Evolutionary conservation across 305 asterid genomes (phyloP).

Genomic region (Monarda citriodora): DNA sequence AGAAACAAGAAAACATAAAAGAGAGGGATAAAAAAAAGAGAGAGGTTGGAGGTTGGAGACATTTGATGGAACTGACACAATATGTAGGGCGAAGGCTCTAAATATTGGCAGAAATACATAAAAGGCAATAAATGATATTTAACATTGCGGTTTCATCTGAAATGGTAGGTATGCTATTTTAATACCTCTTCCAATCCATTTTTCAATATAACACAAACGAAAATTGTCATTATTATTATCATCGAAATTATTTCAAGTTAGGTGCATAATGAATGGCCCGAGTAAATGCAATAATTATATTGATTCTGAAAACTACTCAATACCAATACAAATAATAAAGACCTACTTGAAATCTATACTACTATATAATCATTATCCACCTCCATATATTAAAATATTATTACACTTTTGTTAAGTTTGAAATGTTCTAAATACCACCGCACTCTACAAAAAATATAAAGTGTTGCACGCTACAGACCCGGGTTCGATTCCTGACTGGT

Average conservation of each 20-base stretch:
- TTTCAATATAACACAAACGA: background rate
- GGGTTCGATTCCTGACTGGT: too few species aligned
- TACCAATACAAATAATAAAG: background rate
- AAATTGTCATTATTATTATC: constrained; percentile 12
- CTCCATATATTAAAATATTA: too few species aligned
- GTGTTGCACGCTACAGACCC: too few species aligned
- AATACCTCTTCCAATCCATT: constrained; percentile 17
- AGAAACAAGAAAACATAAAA: background rate
- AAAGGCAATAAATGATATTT: constrained; percentile 28
- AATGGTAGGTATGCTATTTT: constrained; percentile 42
- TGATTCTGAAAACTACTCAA: background rate
- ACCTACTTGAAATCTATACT: too few species aligned
- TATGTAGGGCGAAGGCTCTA: constrained; percentile 11
- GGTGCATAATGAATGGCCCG: constrained; percentile 38
- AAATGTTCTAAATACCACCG: too few species aligned
- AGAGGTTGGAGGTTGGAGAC: constrained; percentile 13
- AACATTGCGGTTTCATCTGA: constrained; percentile 36
- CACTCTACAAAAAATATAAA: too few species aligned
- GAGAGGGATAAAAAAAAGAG: background rate
- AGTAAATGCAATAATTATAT: constrained; percentile 39
- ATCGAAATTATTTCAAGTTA: constrained; percentile 39
- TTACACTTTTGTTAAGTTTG: too few species aligned
- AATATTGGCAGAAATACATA: constrained; percentile 26
- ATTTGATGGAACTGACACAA: constrained; percentile 26
- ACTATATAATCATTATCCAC: too few species aligned